These are phyloP conservation scores for Pichia sp. DNA, from an alignment of 1,139 yeast genomes.

Conservation along the genomic window DNA sequence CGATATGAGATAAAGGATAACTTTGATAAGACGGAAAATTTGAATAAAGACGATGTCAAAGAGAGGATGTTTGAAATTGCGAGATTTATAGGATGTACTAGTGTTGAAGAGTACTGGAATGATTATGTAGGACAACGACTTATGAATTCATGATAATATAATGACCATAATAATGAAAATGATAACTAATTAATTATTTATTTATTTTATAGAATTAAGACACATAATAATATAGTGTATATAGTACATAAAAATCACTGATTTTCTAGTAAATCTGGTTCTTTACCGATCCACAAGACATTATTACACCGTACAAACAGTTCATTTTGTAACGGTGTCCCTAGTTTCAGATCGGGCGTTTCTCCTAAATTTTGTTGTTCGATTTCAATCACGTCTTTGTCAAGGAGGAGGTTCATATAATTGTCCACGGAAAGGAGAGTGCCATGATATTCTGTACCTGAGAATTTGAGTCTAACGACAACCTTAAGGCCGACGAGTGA, in stretches of 20 bases:
- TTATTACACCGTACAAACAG: slow-evolving; percentile 81
- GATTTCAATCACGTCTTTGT: slow-evolving; percentile 36
- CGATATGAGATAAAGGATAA: background rate
- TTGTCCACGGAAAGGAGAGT: slow-evolving; percentile 77
- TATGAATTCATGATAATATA: too few relatives aligned
- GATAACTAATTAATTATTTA: too few relatives aligned
- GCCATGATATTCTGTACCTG: slow-evolving; percentile 85
- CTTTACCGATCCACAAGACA: slow-evolving; percentile 58
- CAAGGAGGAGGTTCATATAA: slow-evolving; percentile 82
- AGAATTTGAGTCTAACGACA: slow-evolving; percentile 89
- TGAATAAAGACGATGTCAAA: slow-evolving; percentile 8
- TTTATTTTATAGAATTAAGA: too few relatives aligned
- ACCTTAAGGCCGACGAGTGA: slow-evolving; percentile 65
- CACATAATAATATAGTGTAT: too few relatives aligned
- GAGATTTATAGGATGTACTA: slow-evolving; percentile 25
- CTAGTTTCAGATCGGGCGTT: slow-evolving; percentile 10
- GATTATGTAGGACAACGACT: too few relatives aligned
- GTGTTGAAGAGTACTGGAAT: slow-evolving; percentile 26
- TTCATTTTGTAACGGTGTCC: slow-evolving; percentile 37
- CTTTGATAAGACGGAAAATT: background rate
- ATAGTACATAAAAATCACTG: too few relatives aligned
- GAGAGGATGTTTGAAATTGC: slow-evolving; percentile 24
- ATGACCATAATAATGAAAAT: too few relatives aligned
- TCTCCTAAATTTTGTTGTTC: slow-evolving; percentile 16
- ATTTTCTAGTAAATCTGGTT: too few relatives aligned